These are phyloP conservation scores for Ambrosia artemisiifolia DNA, from an alignment of 129 eudicot genomes.

Conservation along the genomic window DNA sequence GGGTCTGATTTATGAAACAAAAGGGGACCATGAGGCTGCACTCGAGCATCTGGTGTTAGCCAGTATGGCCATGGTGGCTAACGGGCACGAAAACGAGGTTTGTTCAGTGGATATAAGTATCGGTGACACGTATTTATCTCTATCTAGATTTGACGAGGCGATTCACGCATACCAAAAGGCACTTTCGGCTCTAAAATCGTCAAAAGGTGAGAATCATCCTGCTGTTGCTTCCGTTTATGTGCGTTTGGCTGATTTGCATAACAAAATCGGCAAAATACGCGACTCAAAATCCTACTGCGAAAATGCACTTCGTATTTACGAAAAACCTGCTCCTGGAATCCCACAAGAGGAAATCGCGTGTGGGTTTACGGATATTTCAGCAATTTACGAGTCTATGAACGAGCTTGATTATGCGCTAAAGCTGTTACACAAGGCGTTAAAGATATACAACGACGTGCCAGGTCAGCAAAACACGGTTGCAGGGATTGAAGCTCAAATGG, in stretches of 20 bases:
- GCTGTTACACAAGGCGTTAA: constrained; percentile 65
- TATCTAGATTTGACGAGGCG: constrained; percentile 70
- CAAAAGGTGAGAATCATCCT: constrained; percentile 80
- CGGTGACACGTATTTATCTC: constrained; percentile 71
- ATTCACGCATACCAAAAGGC: constrained; percentile 86
- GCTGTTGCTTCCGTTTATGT: constrained; percentile 73
- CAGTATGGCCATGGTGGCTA: constrained; percentile 86
- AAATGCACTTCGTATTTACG: constrained; percentile 70
- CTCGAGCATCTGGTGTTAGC: constrained; percentile 89
- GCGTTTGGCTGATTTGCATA: constrained; percentile 71
- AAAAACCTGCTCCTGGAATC: constrained; percentile 64
- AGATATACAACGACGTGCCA: constrained; percentile 66
- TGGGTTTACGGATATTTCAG: constrained; percentile 75
- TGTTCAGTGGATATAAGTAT: constrained; percentile 80
- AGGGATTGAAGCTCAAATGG: constrained; percentile 87
- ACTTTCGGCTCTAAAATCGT: constrained; percentile 50
- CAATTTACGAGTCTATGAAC: constrained; percentile 81
- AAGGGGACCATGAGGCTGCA: constrained; percentile 84
- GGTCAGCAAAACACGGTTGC: constrained; percentile 86
- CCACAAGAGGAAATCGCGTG: constrained; percentile 77
- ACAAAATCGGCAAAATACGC: constrained; percentile 67
- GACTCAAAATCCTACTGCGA: constrained; percentile 79
- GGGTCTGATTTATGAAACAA: constrained; percentile 77
- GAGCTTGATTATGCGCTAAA: constrained; percentile 73
- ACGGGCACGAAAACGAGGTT: constrained; percentile 78